Evolutionary conservation across 257 asterid genomes (phyloP).

Genomic region (Solanum sitiens): DNA sequence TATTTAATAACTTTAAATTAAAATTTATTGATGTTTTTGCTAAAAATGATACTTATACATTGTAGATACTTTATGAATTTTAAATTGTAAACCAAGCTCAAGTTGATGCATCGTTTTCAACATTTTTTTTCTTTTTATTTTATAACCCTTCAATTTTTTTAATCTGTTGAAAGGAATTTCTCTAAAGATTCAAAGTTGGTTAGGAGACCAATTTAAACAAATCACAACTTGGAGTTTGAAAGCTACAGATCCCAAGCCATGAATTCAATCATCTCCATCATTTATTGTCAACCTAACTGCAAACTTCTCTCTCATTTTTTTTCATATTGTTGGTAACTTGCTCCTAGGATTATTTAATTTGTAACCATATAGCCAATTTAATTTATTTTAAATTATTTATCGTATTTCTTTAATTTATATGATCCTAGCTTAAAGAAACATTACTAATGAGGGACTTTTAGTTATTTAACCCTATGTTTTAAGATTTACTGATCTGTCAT

Average conservation of each 20-base stretch:
- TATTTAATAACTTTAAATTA: no score
- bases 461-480: no score
- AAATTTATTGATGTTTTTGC: no score
- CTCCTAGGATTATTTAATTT: not conserved
- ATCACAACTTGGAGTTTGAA: not conserved
- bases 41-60: no score
- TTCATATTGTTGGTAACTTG: not conserved
- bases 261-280: not conserved
- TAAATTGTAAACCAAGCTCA: no score
- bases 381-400: not conserved
- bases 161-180: not conserved
- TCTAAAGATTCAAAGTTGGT: not conserved
- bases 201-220: not conserved
- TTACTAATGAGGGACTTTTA: not conserved
- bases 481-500: not conserved
- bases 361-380: not conserved
- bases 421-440: not conserved
- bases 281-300: not conserved
- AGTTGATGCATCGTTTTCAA: slow-evolving; percentile 10
- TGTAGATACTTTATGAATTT: no score
- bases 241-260: not conserved
- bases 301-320: not conserved
- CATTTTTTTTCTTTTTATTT: not conserved
- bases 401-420: not conserved
- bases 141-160: not conserved